phyloP scores from a whole-genome alignment of 495 filamentous ascomycete species.

The Penicillium soppii region DNA sequence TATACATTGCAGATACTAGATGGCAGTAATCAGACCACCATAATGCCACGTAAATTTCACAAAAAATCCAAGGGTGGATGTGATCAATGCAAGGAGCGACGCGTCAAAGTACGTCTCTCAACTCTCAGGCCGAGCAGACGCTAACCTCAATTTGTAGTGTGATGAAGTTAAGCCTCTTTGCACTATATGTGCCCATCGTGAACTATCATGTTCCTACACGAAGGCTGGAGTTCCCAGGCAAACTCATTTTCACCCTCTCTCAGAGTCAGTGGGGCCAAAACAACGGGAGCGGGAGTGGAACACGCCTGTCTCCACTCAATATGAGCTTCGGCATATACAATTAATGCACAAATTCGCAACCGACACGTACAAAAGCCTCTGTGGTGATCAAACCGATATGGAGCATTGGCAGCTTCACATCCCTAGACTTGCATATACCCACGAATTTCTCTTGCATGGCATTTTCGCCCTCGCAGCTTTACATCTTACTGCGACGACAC shows the following conservation, averaged over 20 bases:
- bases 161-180: neutral
- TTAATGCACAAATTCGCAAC: conserved; percentile 16
- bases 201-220: neutral
- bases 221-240: no score
- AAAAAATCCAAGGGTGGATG: neutral
- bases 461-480: conserved; percentile 44
- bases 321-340: neutral
- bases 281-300: no score
- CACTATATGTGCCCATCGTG: neutral
- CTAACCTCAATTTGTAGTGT: neutral
- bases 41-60: neutral
- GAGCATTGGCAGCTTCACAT: conserved; percentile 18
- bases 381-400: neutral
- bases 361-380: conserved; percentile 7
- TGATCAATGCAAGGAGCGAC: neutral
- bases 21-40: no score
- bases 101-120: neutral
- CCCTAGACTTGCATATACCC: conserved; percentile 33
- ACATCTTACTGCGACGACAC: conserved; percentile 31
- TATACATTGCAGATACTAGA: no score
- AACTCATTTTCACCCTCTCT: no score
- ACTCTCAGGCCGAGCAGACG: neutral
- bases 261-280: neutral
- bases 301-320: neutral
- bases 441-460: conserved; percentile 43